Conservation (phyloP, 495 filamentous ascomycete genomes). For the Aspergillus hancockii region DNA sequence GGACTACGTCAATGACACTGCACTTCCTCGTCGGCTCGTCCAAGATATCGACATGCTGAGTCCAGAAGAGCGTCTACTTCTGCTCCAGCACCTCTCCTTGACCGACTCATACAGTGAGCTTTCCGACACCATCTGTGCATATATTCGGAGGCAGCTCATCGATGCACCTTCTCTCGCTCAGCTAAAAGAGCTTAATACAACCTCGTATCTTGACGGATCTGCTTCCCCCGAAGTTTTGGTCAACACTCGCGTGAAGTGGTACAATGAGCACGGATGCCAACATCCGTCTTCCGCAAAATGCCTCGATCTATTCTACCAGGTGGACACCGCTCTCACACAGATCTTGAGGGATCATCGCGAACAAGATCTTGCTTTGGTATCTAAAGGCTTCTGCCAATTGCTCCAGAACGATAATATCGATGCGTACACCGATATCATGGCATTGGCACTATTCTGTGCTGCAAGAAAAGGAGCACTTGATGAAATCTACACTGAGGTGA, state of each 20-base stretch:
- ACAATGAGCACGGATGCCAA: constrained; percentile 45
- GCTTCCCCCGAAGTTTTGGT: constrained; percentile 45
- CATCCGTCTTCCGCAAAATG: constrained; percentile 40
- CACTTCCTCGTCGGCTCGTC: constrained; percentile 46
- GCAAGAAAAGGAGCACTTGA: constrained; percentile 57
- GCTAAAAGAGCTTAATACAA: constrained; percentile 49
- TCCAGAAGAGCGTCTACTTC: constrained; percentile 50
- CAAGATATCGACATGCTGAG: constrained; percentile 57
- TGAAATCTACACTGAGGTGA: constrained; percentile 61
- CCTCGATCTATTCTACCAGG: constrained; percentile 47
- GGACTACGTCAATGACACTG: constrained; percentile 31
- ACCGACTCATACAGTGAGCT: constrained; percentile 34
- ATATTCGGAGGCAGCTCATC: constrained; percentile 50
- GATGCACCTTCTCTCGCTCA: constrained; percentile 52
- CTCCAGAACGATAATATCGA: constrained; percentile 43
- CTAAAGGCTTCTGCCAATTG: constrained; percentile 36
- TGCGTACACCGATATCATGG: constrained; percentile 51
- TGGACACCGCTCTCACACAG: constrained; percentile 39
- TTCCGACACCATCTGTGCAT: constrained; percentile 35
- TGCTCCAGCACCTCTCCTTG: constrained; percentile 51
- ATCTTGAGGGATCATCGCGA: constrained; percentile 45
- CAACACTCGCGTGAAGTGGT: constrained; percentile 51
- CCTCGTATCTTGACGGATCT: constrained; percentile 50
- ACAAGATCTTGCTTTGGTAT: constrained; percentile 43
- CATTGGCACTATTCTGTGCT: constrained; percentile 56